Conservation (phyloP, 2,329 filamentous ascomycete genomes). For the Fusarium coicis region DNA sequence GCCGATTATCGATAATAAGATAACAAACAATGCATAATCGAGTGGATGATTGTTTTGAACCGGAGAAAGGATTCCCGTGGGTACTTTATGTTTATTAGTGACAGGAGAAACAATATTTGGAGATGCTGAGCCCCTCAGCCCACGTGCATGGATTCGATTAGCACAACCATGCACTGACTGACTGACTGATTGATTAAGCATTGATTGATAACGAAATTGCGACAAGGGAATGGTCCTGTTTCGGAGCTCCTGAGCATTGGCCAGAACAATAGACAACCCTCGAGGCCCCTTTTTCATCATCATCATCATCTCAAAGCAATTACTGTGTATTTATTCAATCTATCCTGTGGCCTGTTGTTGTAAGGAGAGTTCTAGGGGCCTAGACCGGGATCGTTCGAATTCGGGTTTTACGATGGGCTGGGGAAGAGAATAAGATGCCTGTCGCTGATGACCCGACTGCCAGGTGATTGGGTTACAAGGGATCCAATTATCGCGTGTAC, state of each 20-base stretch:
- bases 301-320: conserved; percentile 18
- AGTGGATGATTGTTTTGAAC: background rate
- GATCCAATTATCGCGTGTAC: background rate
- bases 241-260: conserved; percentile 3
- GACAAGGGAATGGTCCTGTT: conserved; percentile 13
- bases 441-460: background rate
- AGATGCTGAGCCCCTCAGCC: conserved; percentile 2
- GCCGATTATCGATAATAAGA: conserved; percentile 12
- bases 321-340: background rate
- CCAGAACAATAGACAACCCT: background rate
- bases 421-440: conserved; percentile 6
- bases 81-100: background rate
- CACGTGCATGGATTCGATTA: conserved; percentile 23
- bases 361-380: background rate
- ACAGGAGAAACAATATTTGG: conserved; percentile 2
- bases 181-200: conserved; percentile 31
- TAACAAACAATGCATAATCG: conserved; percentile 20
- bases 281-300: conserved; percentile 16
- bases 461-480: conserved; percentile 12
- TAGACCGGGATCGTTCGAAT: conserved; percentile 20
- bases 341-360: background rate
- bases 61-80: conserved; percentile 1
- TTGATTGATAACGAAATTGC: conserved; percentile 38
- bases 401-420: conserved; percentile 17
- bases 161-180: conserved; percentile 12